These are phyloP conservation scores for Mycena latifolia DNA, from an alignment of 768 basidiomycete species.

Conservation along the genomic window DNA sequence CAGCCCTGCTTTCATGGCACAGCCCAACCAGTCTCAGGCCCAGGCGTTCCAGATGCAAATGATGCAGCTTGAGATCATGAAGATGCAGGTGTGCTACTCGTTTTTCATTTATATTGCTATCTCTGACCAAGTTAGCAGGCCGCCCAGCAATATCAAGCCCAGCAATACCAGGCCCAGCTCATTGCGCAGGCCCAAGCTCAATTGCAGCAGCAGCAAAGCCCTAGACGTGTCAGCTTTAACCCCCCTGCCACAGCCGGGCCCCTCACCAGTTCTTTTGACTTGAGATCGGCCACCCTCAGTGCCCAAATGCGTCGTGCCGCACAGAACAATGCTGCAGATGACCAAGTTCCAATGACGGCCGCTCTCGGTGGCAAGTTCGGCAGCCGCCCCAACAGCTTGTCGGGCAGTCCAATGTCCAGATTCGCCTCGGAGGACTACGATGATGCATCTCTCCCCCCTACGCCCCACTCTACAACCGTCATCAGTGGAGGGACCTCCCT, in stretches of 20 bases:
- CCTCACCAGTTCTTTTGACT: conserved; percentile 70
- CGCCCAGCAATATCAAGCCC: conserved; percentile 62
- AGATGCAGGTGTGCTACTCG: conserved; percentile 74
- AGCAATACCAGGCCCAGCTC: conserved; percentile 82
- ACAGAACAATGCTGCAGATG: conserved; percentile 63
- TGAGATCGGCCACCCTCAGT: conserved; percentile 65
- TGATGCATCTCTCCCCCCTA: conserved; percentile 60
- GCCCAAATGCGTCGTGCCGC: conserved; percentile 75
- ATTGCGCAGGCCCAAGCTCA: conserved; percentile 68
- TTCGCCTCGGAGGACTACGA: conserved; percentile 57
- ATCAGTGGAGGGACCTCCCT: conserved; percentile 83
- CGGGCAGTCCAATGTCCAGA: conserved; percentile 46
- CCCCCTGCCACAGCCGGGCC: conserved; percentile 85
- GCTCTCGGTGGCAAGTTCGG: conserved; percentile 83
- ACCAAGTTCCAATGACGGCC: conserved; percentile 85
- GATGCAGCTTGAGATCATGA: conserved; percentile 86
- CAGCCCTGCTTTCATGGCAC: conserved; percentile 61
- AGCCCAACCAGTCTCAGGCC: conserved; percentile 62
- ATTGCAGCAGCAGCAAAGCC: conserved; percentile 58
- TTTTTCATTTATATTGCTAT: conserved; percentile 10
- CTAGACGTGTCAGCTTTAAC: conserved; percentile 60
- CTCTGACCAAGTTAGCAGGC: conserved; percentile 54
- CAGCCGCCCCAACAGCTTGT: conserved; percentile 66
- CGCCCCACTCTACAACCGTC: conserved; percentile 73
- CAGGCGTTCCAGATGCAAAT: conserved; percentile 86